Percentiles rank a stretch among this genome's conserved stretches.
Evolutionary conservation across 495 filamentous ascomycete species (phyloP).

Genomic region (Penicillium cosmopolitanum): DNA sequence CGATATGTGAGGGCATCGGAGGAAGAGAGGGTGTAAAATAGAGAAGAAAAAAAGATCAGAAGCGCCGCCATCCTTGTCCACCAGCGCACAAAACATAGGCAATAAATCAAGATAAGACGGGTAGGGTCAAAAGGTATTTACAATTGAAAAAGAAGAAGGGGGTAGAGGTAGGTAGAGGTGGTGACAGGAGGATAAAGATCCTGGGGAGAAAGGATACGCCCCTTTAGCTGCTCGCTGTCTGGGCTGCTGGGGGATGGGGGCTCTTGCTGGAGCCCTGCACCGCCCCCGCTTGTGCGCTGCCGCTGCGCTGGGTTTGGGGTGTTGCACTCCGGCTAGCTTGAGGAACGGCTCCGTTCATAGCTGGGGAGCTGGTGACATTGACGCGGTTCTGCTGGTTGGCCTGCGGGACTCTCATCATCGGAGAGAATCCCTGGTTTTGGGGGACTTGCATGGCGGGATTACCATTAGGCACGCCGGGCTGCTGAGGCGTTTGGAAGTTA

Average conservation of each 20-base stretch:
- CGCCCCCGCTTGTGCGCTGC: slow-evolving; percentile 43
- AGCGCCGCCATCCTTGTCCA: slow-evolving; percentile 27
- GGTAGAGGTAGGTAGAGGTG: slow-evolving; percentile 2
- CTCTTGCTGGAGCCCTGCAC: slow-evolving; percentile 46
- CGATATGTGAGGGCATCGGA: slow-evolving; percentile 14
- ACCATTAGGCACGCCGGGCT: slow-evolving; percentile 36
- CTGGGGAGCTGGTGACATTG: slow-evolving; percentile 42
- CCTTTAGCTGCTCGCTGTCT: slow-evolving; percentile 41
- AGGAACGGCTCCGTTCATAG: slow-evolving; percentile 43
- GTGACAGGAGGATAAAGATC: slow-evolving; percentile 1
- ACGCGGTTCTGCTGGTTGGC: slow-evolving; percentile 47
- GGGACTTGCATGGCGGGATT: slow-evolving; percentile 46
- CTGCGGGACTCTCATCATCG: slow-evolving; percentile 73
- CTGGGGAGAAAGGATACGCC: neutral
- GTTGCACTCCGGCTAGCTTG: slow-evolving; percentile 53
- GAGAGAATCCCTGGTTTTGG: slow-evolving; percentile 70
- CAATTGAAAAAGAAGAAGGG: slow-evolving; percentile 31
- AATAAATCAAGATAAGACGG: slow-evolving; percentile 30
- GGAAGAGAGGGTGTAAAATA: slow-evolving; percentile 14
- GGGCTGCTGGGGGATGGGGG: slow-evolving; percentile 49
- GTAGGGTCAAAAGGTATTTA: slow-evolving; percentile 41
- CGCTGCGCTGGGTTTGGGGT: slow-evolving; percentile 53
- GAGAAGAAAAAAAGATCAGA: slow-evolving; percentile 18
- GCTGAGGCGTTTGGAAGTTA: slow-evolving; percentile 42
- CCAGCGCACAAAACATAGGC: slow-evolving; percentile 15